Evolutionary conservation across 305 asterid genomes (phyloP).

Genomic region (Fraxinus baroniana): DNA sequence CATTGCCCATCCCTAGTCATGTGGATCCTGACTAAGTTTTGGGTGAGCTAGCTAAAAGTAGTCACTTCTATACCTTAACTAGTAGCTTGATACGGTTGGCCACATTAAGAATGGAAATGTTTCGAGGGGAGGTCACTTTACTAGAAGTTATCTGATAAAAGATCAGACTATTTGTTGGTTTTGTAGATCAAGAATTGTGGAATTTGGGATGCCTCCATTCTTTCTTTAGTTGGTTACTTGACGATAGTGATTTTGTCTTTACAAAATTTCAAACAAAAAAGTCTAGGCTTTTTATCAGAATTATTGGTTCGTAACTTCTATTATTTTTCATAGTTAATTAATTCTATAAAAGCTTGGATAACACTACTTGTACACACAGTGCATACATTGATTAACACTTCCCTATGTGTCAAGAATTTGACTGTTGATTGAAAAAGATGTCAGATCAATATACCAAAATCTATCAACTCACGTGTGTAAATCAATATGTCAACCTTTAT

Average conservation of each 20-base stretch:
- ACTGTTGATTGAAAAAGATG: background rate
- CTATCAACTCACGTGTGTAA: background rate
- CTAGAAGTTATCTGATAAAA: background rate
- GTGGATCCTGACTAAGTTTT: slow-evolving; percentile 12
- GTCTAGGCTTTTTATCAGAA: background rate
- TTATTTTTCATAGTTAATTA: background rate
- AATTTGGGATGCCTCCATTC: background rate
- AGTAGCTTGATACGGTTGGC: background rate
- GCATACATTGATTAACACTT: background rate
- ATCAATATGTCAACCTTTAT: background rate
- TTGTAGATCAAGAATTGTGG: slow-evolving; percentile 9
- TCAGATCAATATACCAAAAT: background rate
- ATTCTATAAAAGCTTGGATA: background rate
- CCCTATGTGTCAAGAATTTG: background rate
- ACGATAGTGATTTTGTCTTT: background rate
- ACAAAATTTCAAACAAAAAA: background rate
- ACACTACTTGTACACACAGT: background rate
- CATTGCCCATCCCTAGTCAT: background rate
- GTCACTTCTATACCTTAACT: background rate
- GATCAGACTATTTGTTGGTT: slow-evolving; percentile 5
- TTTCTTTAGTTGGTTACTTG: background rate
- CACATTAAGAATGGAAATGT: background rate
- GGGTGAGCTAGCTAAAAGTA: background rate
- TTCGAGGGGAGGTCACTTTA: slow-evolving; percentile 3
- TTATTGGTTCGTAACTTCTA: background rate